These are phyloP conservation scores for Cyberlindnera saturnus DNA, from an alignment of 805 yeast species.

Conservation along the genomic window DNA sequence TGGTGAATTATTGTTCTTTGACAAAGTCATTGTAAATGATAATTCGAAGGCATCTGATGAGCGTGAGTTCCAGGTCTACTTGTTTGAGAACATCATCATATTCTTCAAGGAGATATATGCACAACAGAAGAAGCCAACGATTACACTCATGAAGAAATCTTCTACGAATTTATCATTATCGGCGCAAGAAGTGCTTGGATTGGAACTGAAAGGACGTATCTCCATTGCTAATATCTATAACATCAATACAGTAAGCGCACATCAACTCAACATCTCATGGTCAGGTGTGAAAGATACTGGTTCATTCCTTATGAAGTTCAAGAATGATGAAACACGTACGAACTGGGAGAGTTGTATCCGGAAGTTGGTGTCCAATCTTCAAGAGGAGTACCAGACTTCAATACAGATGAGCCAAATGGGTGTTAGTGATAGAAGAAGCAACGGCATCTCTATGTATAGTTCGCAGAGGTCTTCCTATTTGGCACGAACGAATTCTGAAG, in stretches of 20 bases:
- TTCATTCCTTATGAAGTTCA: conserved; percentile 72
- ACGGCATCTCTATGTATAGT: conserved; percentile 19
- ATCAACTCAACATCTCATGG: conserved; percentile 66
- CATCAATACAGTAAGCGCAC: conserved; percentile 41
- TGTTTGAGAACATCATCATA: conserved; percentile 68
- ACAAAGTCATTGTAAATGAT: conserved; percentile 63
- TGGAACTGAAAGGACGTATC: conserved; percentile 75
- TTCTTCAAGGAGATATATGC: conserved; percentile 54
- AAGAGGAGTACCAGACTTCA: conserved; percentile 20
- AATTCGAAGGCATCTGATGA: conserved; percentile 50
- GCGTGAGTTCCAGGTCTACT: conserved; percentile 81
- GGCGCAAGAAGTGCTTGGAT: conserved; percentile 27
- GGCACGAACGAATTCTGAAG: conserved; percentile 19
- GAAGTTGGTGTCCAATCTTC: conserved; percentile 30
- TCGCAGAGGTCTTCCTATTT: conserved; percentile 22
- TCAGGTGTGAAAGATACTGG: conserved; percentile 86
- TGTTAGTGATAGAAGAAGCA: conserved; percentile 22
- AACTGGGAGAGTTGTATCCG: conserved; percentile 77
- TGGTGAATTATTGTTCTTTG: conserved; percentile 80
- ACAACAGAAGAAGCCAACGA: conserved; percentile 42
- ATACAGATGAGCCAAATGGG: conserved; percentile 13
- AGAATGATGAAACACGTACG: conserved; percentile 73
- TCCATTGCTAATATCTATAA: conserved; percentile 61
- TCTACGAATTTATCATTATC: conserved; percentile 19
- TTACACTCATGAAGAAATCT: conserved; percentile 35